Conservation (phyloP, 2,329 filamentous ascomycete genomes). For the Verticillium tricorpus region DNA sequence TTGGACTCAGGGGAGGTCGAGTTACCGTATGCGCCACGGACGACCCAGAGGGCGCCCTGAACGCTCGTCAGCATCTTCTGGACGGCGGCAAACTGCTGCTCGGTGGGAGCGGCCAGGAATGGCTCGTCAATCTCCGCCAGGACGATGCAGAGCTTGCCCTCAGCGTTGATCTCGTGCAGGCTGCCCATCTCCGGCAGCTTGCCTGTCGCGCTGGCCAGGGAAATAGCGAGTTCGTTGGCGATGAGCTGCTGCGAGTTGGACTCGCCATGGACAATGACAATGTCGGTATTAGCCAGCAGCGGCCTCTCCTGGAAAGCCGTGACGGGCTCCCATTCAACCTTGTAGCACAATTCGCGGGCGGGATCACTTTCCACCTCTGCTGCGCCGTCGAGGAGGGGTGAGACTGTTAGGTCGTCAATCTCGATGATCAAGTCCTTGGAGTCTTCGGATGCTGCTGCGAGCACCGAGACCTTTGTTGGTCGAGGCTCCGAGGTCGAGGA, state of each 20-base stretch:
- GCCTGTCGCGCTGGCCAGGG: slow-evolving; percentile 11
- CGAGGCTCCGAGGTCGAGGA: slow-evolving; percentile 4
- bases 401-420: slow-evolving; percentile 17
- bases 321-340: slow-evolving; percentile 17
- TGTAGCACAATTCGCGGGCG: slow-evolving; percentile 17
- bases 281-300: slow-evolving; percentile 8
- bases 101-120: slow-evolving; percentile 33
- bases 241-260: slow-evolving; percentile 11
- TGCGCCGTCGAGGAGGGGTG: slow-evolving; percentile 15
- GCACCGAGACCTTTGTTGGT: slow-evolving; percentile 14
- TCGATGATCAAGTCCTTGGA: slow-evolving; percentile 16
- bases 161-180: slow-evolving; percentile 17
- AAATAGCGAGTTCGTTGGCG: slow-evolving; percentile 10
- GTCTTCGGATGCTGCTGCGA: slow-evolving; percentile 9
- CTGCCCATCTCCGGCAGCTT: slow-evolving; percentile 13
- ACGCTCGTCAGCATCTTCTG: slow-evolving; percentile 28
- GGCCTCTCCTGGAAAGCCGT: slow-evolving; percentile 7
- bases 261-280: slow-evolving; percentile 14
- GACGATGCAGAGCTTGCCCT: slow-evolving; percentile 30
- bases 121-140: slow-evolving; percentile 39
- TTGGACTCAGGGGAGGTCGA: slow-evolving; percentile 33
- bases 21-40: slow-evolving; percentile 31
- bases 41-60: slow-evolving; percentile 34
- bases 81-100: slow-evolving; percentile 30
- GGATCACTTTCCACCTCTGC: slow-evolving; percentile 9